Evolutionary conservation across 2,329 filamentous ascomycete genomes (phyloP), one percentile per base, ranked within the genome.

Genomic region (Proliferodiscus dingleyae): DNA sequence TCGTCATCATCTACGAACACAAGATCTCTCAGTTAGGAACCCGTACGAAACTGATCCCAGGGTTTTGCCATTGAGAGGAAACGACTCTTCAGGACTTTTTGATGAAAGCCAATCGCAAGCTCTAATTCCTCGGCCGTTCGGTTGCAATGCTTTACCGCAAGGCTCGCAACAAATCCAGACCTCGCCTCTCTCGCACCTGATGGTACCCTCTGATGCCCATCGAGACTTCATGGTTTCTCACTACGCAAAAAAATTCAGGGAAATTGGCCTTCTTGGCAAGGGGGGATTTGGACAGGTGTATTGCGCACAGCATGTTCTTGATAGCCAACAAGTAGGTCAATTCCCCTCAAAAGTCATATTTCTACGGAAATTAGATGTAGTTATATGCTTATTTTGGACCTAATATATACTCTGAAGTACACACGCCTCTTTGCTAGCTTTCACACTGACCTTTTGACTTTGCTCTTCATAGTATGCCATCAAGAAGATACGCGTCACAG

Each of bases 221-320:
- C 22, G 34, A 2, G 15, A 21, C 21, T 10, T 32, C 15, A 21
- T 36, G 28, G 30, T 29, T 15, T 47, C 41, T 9, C 32, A 33
- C 15, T 51, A 47, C 30, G 70, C 71, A 21, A 33, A 66, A 72
- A 34, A 78, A 76, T 54, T 60, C 66, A 3, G 65, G 68, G 29
- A 75, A 75, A 49, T 79, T 75, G 48, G 66, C 69, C 16, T 79
- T 1, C 68, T 85, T 3, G 81, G 81, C 2, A 80, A 75, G 58
- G 82, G 82, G 11, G 82, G 81, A 0, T 85, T 82, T 57, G 81
- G 80, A 1, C 72, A 73, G 29, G 82, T 85, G 2, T 85, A 74
- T 58, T 77, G 77, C 51, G 80, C 75, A 9, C 72, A 68, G 38
- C 77, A 85, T 52, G 71, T 74, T 41, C 71, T 85, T 5, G 82